Base-by-base conservation (phyloP, 345 rosid species). In the Hibiscus syriacus region DNA sequence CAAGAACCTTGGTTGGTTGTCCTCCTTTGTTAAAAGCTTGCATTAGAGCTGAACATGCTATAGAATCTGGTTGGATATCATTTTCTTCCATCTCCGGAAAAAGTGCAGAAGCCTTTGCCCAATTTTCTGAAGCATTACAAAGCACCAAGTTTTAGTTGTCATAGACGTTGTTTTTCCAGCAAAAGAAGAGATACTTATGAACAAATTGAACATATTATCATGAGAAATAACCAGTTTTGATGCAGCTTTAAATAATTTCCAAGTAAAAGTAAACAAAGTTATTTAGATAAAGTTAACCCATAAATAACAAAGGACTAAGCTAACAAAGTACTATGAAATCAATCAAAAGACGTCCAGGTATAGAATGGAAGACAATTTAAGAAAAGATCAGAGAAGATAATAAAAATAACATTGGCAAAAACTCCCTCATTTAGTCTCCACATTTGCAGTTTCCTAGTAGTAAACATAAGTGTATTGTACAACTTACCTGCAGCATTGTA, bases 11-110 rank as follows among this genome's bases (percentile, higher is more conserved):
- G 19, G 90, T 81, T 1, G 94, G 87, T 56, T 79, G 80, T 29
- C 83, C 90, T 75, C 85, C 86, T 76, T 85, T 87, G 74, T 90
- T 93, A 70, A 88, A 90, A 76, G 94, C 90, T 81, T 86, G 87
- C 97, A 93, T 90, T 76, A 90, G 71, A 45, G 87, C 93, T 13
- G 97, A 86, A 72, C 86, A 87, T 22, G 90, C 96, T 67, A 90
- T 72, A 32, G 89, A 78, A 74, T 88, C 92, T 64, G 83, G 97
- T 30, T 82, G 78, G 66, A 93, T 76, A 52, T 79, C 70, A 80
- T 72, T 63, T 70, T 69, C 76, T 74, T 83, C 93, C 96, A 92
- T 90, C 74, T 93, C 98, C 63, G 80, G 76, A 76, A 90, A 85
- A 25, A 90, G 78, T 10, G 68, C 83, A 72, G 73, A 87, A 53